phyloP scores from a whole-genome alignment of 768 basidiomycete species.

The Clitopilus hobsonii region DNA sequence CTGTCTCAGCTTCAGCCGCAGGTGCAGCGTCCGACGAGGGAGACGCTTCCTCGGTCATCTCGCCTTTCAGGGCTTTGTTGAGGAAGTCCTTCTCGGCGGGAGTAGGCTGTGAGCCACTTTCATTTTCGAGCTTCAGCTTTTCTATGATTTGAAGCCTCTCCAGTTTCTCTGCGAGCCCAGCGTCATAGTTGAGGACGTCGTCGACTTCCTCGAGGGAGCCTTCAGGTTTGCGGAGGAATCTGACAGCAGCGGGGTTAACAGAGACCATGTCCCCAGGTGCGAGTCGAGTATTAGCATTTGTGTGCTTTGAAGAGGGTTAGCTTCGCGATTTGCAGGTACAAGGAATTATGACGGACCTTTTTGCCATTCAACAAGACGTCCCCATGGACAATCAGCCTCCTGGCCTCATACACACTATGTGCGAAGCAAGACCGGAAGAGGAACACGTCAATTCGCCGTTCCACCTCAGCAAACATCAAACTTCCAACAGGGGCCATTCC shows the following conservation, averaged over 20 bases:
- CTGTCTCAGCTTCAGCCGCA: constrained; percentile 2
- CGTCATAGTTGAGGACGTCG: constrained; percentile 24
- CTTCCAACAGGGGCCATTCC: constrained; percentile 88
- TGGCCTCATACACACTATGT: constrained; percentile 85
- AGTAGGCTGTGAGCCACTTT: neutral
- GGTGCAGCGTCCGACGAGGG: neutral
- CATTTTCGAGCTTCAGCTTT: neutral
- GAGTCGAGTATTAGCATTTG: constrained; percentile 79
- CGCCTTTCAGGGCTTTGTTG: constrained; percentile 6
- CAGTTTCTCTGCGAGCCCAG: constrained; percentile 3
- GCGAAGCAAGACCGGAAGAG: constrained; percentile 88
- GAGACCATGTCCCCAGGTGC: constrained; percentile 94
- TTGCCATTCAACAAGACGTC: constrained; percentile 86
- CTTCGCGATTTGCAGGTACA: neutral
- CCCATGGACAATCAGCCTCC: constrained; percentile 81
- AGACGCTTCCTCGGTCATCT: neutral
- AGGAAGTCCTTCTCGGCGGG: constrained; percentile 4
- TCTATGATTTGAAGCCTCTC: neutral
- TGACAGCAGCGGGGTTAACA: constrained; percentile 76
- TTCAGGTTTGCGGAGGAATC: constrained; percentile 50
- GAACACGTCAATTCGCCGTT: constrained; percentile 89
- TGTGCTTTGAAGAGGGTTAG: constrained; percentile 49
- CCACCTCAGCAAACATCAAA: constrained; percentile 94
- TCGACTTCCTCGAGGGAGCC: constrained; percentile 24
- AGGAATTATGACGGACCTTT: constrained; percentile 49